phyloP scores from a whole-genome alignment of 495 filamentous ascomycete genomes.

The Cercophora scortea region DNA sequence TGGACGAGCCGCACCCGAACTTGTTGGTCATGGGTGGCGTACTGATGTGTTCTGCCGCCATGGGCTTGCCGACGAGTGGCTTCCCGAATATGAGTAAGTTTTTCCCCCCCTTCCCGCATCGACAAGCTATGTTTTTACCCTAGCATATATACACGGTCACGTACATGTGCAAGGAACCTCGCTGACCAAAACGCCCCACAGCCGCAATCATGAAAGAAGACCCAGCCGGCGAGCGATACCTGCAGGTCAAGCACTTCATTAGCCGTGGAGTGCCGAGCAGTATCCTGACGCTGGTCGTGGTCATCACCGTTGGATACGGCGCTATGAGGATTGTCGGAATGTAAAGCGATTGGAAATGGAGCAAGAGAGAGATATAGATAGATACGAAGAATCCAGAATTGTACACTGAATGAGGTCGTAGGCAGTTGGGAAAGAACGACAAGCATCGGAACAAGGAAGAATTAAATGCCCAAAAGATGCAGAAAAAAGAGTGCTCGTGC shows the following conservation, averaged over 20 bases:
- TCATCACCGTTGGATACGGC: conserved; percentile 79
- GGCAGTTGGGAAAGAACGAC: too few species aligned
- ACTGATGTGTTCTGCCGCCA: conserved; percentile 61
- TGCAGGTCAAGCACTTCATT: conserved; percentile 90
- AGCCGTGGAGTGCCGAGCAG: conserved; percentile 80
- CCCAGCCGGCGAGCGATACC: conserved; percentile 79
- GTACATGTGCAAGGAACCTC: too few species aligned
- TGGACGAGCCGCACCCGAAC: conserved; percentile 88
- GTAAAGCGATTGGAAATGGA: conserved; percentile 25
- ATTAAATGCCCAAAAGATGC: too few species aligned
- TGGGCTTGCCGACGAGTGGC: conserved; percentile 90
- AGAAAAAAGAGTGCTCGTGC: too few species aligned
- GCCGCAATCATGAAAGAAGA: conserved; percentile 99
- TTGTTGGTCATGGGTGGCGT: conserved; percentile 79
- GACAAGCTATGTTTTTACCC: too few species aligned
- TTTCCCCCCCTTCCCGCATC: neutral
- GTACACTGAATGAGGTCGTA: too few species aligned
- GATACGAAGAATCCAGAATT: too few species aligned
- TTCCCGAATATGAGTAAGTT: conserved; percentile 99
- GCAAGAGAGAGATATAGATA: neutral
- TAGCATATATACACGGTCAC: too few species aligned
- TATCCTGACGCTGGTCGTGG: conserved; percentile 70
- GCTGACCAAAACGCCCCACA: conserved; percentile 19
- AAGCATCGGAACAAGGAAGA: too few species aligned
- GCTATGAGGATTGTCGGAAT: conserved; percentile 75